Percentiles rank a stretch among this genome's conserved stretches.
Conservation (phyloP, 2,329 filamentous ascomycete genomes). For the Ascochyta clinopodiicola region DNA sequence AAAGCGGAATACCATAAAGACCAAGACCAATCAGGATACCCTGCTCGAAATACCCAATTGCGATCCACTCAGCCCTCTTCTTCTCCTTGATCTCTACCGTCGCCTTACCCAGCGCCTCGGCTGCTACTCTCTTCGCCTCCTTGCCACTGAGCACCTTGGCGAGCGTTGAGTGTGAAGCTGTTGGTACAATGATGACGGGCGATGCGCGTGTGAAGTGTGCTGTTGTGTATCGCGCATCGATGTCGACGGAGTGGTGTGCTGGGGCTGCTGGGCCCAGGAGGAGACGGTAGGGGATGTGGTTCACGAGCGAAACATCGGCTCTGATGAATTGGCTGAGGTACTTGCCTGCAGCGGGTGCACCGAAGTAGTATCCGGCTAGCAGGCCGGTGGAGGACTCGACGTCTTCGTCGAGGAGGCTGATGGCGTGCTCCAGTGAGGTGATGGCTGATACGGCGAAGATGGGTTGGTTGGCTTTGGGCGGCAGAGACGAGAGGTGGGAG, state of each 20-base stretch:
- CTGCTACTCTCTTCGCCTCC: constrained; percentile 19
- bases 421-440: constrained; percentile 62
- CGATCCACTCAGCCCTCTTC: constrained; percentile 44
- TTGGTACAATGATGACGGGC: constrained; percentile 24
- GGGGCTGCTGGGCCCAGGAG: constrained; percentile 50
- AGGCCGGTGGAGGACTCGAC: constrained; percentile 35
- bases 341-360: constrained; percentile 58
- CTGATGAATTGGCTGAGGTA: constrained; percentile 65
- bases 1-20: constrained; percentile 40
- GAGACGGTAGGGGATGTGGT: constrained; percentile 63
- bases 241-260: constrained; percentile 19
- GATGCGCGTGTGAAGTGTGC: constrained; percentile 28
- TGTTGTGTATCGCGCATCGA: constrained; percentile 26
- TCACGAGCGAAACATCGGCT: constrained; percentile 60
- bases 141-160: constrained; percentile 19
- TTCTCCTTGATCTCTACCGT: constrained; percentile 37
- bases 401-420: constrained; percentile 53
- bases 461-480: constrained; percentile 50
- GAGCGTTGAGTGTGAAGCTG: constrained; percentile 26
- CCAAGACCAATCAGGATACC: constrained; percentile 47
- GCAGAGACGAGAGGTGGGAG: constrained; percentile 32
- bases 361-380: constrained; percentile 62
- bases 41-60: constrained; percentile 41
- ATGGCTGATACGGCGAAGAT: constrained; percentile 57
- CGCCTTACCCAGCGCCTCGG: constrained; percentile 23